Base-by-base conservation (phyloP, 805 yeast genomes). In the Lipomyces starkeyi region DNA sequence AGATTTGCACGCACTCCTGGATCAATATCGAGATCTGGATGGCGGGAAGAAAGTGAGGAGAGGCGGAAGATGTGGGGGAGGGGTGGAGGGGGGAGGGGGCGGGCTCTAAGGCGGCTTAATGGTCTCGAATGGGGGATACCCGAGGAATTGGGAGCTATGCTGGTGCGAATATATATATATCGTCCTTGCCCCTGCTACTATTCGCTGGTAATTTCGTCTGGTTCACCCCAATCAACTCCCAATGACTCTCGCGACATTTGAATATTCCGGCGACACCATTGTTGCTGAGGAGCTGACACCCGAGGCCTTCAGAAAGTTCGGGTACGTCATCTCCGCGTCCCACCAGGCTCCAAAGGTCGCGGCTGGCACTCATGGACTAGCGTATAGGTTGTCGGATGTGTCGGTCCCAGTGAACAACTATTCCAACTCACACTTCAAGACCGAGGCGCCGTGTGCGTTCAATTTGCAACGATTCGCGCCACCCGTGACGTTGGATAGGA, bases 331-430 rank as follows among this genome's bases (percentile, higher is more conserved):
- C 59, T 89, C 95, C 40, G 90, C 96, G 3, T 86, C 85, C 68
- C 90, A 91, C 74, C 95, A 91, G 78, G 80, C 90, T 43, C 75
- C 78, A 49, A 75, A 83, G 0, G 80, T 82, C 57, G 75, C 84
- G 5, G 78, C 83, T 29, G 97, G 97, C 3, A 93, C 92, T 78
- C 91, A 92, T 74, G 98, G 98, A 17, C 92, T 97, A 2, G 97
- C 97, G 1, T 81, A 85, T 6, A 91, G 91, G 74, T 77, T 91
- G 59, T 86, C 84, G 71, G 84, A 88, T 69, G 93, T 91, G 6
- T 87, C 94, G 1, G 88, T 91, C 2, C 82, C 90, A 2, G 79
- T 78, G 4, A 88, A 89, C 76, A 78, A 82, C 60, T 91, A 83
- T 73, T 69, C 61, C 1, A 64, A 78, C 8, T 82, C 87, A 5